Evolutionary conservation across 2,329 filamentous ascomycete genomes (phyloP).

Genomic region (Zopfia rhizophila): DNA sequence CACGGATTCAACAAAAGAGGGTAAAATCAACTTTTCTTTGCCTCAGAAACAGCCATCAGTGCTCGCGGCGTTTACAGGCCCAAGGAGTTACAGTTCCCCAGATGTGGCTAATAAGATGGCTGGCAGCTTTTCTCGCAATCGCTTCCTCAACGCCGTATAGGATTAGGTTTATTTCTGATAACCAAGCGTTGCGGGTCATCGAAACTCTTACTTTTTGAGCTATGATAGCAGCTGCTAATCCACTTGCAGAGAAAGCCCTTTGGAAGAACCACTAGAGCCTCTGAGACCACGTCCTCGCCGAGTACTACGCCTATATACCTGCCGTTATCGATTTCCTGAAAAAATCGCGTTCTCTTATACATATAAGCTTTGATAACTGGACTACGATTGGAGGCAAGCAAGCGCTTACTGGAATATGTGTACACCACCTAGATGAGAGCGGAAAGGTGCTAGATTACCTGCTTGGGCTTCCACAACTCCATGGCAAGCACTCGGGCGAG

Average conservation of each 20-base stretch:
- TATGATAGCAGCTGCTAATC: background rate
- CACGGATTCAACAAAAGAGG: too few species aligned
- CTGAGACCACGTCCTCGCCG: conserved; percentile 11
- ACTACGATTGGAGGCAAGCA: conserved; percentile 11
- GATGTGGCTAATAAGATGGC: conserved; percentile 5
- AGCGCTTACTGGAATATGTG: conserved; percentile 15
- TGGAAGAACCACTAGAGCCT: too few species aligned
- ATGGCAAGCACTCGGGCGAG: conserved; percentile 11
- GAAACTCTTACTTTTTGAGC: background rate
- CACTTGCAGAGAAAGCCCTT: background rate
- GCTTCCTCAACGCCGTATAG: background rate
- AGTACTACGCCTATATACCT: conserved; percentile 16
- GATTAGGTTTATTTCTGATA: background rate
- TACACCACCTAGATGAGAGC: conserved; percentile 12
- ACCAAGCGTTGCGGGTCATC: background rate
- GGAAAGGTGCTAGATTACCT: conserved; percentile 8
- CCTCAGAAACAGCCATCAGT: too few species aligned
- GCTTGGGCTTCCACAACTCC: conserved; percentile 12
- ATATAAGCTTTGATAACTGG: conserved; percentile 20
- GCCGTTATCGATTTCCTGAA: conserved; percentile 11
- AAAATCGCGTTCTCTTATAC: conserved; percentile 14
- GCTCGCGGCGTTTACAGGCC: too few species aligned
- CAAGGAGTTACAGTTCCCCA: too few species aligned
- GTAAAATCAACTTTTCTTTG: too few species aligned
- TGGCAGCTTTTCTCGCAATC: background rate